These are phyloP conservation scores for Cardiospermum halicacabum DNA, from an alignment of 345 rosid genomes.

Conservation along the genomic window DNA sequence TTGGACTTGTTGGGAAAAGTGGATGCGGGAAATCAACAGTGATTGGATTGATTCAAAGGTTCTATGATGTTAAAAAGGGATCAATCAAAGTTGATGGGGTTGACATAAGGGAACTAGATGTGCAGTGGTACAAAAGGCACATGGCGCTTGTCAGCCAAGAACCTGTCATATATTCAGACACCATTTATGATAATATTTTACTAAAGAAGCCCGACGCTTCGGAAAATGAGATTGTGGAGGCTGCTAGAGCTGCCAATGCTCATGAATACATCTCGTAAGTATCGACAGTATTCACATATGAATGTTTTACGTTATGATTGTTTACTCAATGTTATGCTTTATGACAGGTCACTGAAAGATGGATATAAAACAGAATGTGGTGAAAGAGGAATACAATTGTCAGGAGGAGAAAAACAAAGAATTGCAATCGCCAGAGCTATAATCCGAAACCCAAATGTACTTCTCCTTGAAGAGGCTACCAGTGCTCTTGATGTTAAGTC, in stretches of 20 bases:
- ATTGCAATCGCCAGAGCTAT: conserved; percentile 82
- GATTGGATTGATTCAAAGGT: conserved; percentile 70
- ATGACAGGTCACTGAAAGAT: conserved; percentile 47
- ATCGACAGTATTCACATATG: too few relatives aligned
- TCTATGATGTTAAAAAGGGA: conserved; percentile 65
- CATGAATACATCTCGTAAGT: conserved; percentile 83
- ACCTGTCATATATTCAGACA: conserved; percentile 68
- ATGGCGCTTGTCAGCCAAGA: conserved; percentile 79
- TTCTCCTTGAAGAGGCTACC: conserved; percentile 81
- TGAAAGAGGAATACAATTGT: conserved; percentile 74
- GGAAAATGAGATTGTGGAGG: conserved; percentile 61
- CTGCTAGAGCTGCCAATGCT: conserved; percentile 85
- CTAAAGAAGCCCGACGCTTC: conserved; percentile 61
- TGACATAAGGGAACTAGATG: conserved; percentile 55
- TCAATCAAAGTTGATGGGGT: conserved; percentile 58
- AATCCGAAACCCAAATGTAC: conserved; percentile 48
- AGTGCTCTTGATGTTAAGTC: conserved; percentile 78
- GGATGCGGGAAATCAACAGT: conserved; percentile 90
- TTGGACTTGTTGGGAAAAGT: conserved; percentile 71
- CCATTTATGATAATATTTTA: conserved; percentile 60
- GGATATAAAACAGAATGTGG: conserved; percentile 82
- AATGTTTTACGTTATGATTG: background rate
- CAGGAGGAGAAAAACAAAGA: conserved; percentile 83
- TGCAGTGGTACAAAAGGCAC: conserved; percentile 65
- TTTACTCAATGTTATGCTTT: background rate